Evolutionary conservation across 148 eudicot species (phyloP).

Genomic region (Spergularia marina): DNA sequence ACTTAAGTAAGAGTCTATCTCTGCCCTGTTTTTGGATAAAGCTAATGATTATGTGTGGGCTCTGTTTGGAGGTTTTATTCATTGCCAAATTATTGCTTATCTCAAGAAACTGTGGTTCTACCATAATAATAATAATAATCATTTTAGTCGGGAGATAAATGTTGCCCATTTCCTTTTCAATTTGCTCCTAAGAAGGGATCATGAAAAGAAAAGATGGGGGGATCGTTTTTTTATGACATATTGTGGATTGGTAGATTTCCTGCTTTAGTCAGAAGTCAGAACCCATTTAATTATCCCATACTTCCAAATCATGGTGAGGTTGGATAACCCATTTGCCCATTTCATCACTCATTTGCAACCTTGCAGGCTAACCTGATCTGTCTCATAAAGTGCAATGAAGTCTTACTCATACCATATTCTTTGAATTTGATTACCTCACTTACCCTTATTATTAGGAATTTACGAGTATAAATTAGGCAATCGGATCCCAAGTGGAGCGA

Average conservation of each 20-base stretch:
- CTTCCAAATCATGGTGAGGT: slow-evolving; percentile 15
- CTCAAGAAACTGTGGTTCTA: slow-evolving; percentile 16
- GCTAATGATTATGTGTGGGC: slow-evolving; percentile 30
- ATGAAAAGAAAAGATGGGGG: slow-evolving; percentile 5
- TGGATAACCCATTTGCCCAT: slow-evolving; percentile 13
- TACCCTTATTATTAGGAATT: background rate
- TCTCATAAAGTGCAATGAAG: slow-evolving; percentile 11
- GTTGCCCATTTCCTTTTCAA: background rate
- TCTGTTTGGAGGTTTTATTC: slow-evolving; percentile 12
- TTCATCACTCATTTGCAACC: slow-evolving; percentile 5
- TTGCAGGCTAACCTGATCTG: background rate
- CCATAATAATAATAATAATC: background rate
- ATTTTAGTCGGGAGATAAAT: slow-evolving; percentile 19
- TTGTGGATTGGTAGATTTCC: slow-evolving; percentile 20
- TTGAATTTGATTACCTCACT: background rate
- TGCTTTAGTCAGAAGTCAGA: slow-evolving; percentile 18
- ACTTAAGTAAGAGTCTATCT: background rate
- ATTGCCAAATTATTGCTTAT: slow-evolving; percentile 26
- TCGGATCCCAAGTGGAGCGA: no score
- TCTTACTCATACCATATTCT: background rate
- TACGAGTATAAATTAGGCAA: no score
- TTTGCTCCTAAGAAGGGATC: slow-evolving; percentile 7
- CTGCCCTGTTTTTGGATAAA: slow-evolving; percentile 18
- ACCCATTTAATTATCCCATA: slow-evolving; percentile 17
- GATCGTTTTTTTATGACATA: background rate